Evolutionary conservation across 495 filamentous ascomycete genomes (phyloP), one percentile per base, ranked within the genome.

Genomic region (Penicillium bovifimosum): DNA sequence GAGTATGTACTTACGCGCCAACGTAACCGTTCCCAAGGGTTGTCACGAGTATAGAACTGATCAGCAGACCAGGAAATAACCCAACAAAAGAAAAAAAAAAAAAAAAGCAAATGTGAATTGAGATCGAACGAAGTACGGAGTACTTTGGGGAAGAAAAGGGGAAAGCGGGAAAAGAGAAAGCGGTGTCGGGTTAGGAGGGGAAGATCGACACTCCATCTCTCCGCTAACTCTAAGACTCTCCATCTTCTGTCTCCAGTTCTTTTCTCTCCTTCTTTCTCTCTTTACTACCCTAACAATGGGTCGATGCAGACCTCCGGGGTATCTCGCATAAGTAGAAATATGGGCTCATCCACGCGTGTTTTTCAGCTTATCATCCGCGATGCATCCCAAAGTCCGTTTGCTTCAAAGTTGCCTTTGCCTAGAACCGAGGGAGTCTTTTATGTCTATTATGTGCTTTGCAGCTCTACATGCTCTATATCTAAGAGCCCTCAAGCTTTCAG

Each of bases 91-190:
- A 6, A 47, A 35, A 50, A 47, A 27, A 31, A 41, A 54, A 53
- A 51, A 44, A 55, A 53, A 41, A 54, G 42, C 43, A 45, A 48
- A 38, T 6, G 45, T n/a, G 17, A 17, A 34, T n/a, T 10, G 32
- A n/a, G 33, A n/a, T 32, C n/a, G n/a, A n/a, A n/a, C n/a, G n/a
- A n/a, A n/a, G n/a, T n/a, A n/a, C n/a, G n/a, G n/a, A 24, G 20
- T 24, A 24, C 35, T 45, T 33, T 29, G 41, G 36, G 52, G 50
- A 42, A 48, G 50, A 52, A 58, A 63, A 65, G 58, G 55, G 58
- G 53, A 65, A 52, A 60, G 54, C 54, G 54, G 53, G 63, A 61
- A 62, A 57, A 58, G 55, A 59, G 48, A 63, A 66, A 60, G 55
- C 57, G 63, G 55, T 61, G 56, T 59, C 59, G 24, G 54, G 32